Percentiles rank a stretch among this genome's conserved stretches.
Conservation (phyloP, 2,329 filamentous ascomycete genomes). For the Pyrenophora seminiperda region DNA sequence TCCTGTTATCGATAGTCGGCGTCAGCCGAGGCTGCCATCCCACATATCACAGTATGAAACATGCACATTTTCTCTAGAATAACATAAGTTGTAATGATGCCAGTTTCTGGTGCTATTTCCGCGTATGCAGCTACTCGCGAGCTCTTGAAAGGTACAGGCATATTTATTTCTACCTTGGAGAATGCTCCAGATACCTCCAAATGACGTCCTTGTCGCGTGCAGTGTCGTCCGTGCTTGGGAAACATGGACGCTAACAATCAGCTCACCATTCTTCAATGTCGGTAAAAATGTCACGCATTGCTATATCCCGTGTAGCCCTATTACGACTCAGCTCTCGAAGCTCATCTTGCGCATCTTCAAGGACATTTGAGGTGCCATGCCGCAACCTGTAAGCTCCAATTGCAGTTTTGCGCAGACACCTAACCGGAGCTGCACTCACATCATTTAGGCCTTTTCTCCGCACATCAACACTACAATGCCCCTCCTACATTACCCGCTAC, state of each 20-base stretch:
- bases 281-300: slow-evolving; percentile 33
- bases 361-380: slow-evolving; percentile 34
- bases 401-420: neutral
- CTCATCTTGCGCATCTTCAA: slow-evolving; percentile 11
- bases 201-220: slow-evolving; percentile 12
- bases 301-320: slow-evolving; percentile 31
- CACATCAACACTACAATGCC: slow-evolving; percentile 16
- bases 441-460: slow-evolving; percentile 13
- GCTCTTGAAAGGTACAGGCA: no score
- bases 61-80: neutral
- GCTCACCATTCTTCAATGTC: neutral
- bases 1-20: slow-evolving; percentile 12
- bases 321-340: slow-evolving; percentile 25
- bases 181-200: neutral
- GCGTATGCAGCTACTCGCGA: no score
- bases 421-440: slow-evolving; percentile 14
- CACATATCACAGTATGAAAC: no score
- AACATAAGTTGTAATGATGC: no score
- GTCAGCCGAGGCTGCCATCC: neutral
- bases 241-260: slow-evolving; percentile 5
- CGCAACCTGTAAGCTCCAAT: slow-evolving; percentile 31
- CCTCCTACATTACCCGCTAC: slow-evolving; percentile 18
- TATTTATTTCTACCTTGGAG: neutral
- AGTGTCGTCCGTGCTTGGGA: slow-evolving; percentile 11
- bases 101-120: no score